These are phyloP conservation scores for Coemansia sp. DNA, from an alignment of 192 early-diverging fungal genomes.

Conservation along the genomic window DNA sequence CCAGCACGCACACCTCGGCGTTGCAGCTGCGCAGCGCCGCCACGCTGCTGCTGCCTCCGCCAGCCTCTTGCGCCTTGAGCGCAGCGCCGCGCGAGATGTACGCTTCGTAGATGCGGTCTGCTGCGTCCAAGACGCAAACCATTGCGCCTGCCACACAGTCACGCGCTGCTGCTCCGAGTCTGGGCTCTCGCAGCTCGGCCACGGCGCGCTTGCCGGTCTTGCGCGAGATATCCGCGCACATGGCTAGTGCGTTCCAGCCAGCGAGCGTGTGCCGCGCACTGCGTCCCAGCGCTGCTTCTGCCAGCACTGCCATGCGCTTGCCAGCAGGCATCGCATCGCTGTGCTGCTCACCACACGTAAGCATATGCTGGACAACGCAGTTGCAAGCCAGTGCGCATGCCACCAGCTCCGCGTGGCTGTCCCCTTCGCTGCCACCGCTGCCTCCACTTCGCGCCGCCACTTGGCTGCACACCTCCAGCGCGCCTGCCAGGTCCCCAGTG, in stretches of 20 bases:
- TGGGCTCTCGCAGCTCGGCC: constrained; percentile 10
- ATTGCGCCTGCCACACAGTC: constrained; percentile 1
- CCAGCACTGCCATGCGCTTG: not conserved
- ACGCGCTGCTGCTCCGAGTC: not conserved
- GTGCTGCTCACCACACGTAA: not conserved
- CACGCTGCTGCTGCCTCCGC: constrained; percentile 23
- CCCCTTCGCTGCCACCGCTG: too few relatives aligned
- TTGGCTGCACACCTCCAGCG: not conserved
- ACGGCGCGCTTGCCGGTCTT: constrained; percentile 15
- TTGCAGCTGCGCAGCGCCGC: constrained; percentile 12
- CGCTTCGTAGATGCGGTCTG: constrained; percentile 27
- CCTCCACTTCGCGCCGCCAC: not conserved
- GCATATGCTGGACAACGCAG: not conserved
- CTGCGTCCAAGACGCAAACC: constrained; percentile 14
- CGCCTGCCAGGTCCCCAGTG: not conserved
- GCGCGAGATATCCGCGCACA: constrained; percentile 39
- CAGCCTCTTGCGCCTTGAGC: constrained; percentile 29
- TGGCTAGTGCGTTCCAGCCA: constrained; percentile 42
- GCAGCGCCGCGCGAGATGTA: constrained; percentile 44
- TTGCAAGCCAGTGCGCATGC: constrained; percentile 8
- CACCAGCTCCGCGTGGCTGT: constrained; percentile 7
- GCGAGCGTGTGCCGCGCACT: constrained; percentile 30
- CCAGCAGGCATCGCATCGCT: not conserved
- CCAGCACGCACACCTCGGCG: constrained; percentile 31
- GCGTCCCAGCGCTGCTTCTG: constrained; percentile 4